Evolutionary conservation across 129 eudicot genomes (phyloP).

Genomic region (Escallonia rubra): DNA sequence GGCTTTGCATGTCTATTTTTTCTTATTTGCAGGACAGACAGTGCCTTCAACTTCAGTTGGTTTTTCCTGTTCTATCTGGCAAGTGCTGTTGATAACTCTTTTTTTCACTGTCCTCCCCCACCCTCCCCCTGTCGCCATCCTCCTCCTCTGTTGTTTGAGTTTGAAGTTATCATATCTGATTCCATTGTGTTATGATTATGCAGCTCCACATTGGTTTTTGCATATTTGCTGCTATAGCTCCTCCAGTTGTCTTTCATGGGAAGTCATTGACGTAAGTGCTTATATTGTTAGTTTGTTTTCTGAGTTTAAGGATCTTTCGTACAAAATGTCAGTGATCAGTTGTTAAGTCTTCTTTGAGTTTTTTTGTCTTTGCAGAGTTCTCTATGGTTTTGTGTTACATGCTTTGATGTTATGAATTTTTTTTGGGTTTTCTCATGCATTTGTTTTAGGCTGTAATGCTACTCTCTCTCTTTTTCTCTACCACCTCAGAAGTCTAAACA

Average conservation of each 20-base stretch:
- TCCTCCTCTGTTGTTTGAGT: too few species aligned
- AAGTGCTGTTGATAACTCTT: slow-evolving; percentile 15
- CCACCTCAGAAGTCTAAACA: too few species aligned
- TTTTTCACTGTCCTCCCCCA: too few species aligned
- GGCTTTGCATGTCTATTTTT: slow-evolving; percentile 1
- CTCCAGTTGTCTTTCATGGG: slow-evolving; percentile 92
- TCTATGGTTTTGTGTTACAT: too few species aligned
- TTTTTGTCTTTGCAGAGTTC: too few species aligned
- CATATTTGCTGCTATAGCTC: slow-evolving; percentile 93
- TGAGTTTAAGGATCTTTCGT: neutral
- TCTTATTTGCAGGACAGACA: slow-evolving; percentile 71
- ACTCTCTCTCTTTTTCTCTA: too few species aligned
- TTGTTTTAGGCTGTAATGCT: too few species aligned
- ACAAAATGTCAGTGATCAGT: neutral
- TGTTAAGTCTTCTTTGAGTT: neutral
- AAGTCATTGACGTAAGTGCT: slow-evolving; percentile 80
- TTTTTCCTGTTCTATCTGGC: slow-evolving; percentile 92
- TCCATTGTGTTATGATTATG: slow-evolving; percentile 14
- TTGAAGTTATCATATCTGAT: neutral
- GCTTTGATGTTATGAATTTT: too few species aligned
- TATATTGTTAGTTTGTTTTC: neutral
- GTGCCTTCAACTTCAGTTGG: slow-evolving; percentile 93
- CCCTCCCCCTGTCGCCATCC: too few species aligned
- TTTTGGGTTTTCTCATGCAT: too few species aligned
- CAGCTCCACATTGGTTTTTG: slow-evolving; percentile 94